Percentiles rank a stretch among this genome's conserved stretches.
Evolutionary conservation across 169 alveolate species (phyloP).

Genomic region (Cryptosporidium felis): DNA sequence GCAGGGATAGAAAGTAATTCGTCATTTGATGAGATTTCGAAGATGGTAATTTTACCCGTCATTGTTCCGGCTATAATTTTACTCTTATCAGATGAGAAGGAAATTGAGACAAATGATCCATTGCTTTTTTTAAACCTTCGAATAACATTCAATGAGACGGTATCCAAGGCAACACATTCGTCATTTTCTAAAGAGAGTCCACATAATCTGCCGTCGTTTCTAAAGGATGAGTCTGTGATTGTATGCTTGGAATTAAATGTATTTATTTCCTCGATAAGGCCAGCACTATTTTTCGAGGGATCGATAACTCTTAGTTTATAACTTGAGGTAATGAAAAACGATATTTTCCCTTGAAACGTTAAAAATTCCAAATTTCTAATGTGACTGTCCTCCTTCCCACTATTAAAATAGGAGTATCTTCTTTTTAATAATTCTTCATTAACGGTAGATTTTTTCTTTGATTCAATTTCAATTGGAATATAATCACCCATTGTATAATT

Average conservation of each 20-base stretch:
- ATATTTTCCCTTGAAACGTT: not conserved
- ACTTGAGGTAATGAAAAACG: slow-evolving; percentile 21
- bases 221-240: slow-evolving; percentile 13
- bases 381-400: slow-evolving; percentile 42
- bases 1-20: not conserved
- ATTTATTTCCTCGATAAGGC: not conserved
- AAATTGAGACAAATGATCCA: not conserved
- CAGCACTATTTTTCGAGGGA: not conserved
- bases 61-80: slow-evolving; percentile 26
- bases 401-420: not conserved
- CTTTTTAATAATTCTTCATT: not conserved
- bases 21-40: slow-evolving; percentile 28
- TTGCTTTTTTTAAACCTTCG: slow-evolving; percentile 22
- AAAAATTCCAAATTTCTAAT: slow-evolving; percentile 25
- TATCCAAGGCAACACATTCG: slow-evolving; percentile 35
- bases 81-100: slow-evolving; percentile 39
- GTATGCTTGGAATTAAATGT: slow-evolving; percentile 22
- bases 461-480: slow-evolving; percentile 47
- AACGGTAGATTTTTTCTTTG: not conserved
- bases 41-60: slow-evolving; percentile 31
- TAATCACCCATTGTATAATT: slow-evolving; percentile 54
- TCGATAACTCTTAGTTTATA: not conserved
- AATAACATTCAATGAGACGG: not conserved
- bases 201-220: slow-evolving; percentile 48
- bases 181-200: slow-evolving; percentile 18